A percentile compares a stretch with the other conserved stretches of the same genome.
These are phyloP conservation scores for Lachnellula willkommii DNA, from an alignment of 2,329 filamentous ascomycete species.

Conservation along the genomic window DNA sequence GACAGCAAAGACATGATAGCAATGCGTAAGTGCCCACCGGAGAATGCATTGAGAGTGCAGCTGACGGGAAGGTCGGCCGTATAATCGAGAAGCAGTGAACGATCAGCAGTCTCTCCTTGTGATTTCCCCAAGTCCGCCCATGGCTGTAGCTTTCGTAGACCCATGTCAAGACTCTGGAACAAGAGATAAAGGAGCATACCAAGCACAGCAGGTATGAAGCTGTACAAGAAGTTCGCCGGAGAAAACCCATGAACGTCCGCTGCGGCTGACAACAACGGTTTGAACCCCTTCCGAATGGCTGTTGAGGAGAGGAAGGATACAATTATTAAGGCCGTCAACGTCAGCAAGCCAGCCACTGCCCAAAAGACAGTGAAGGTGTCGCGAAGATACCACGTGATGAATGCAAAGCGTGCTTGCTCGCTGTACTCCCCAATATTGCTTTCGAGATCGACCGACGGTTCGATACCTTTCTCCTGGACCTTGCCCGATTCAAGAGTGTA, in stretches of 20 bases:
- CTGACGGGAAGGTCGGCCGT: constrained; percentile 57
- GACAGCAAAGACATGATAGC: constrained; percentile 57
- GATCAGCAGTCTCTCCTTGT: constrained; percentile 56
- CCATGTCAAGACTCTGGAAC: constrained; percentile 62
- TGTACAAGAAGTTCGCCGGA: constrained; percentile 81
- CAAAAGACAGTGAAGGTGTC: constrained; percentile 61
- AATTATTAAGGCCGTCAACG: constrained; percentile 67
- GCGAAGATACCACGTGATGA: constrained; percentile 72
- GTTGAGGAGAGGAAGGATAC: constrained; percentile 71
- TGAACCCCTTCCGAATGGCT: constrained; percentile 64
- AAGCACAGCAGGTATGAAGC: constrained; percentile 64
- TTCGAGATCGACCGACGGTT: constrained; percentile 21
- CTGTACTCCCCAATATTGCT: constrained; percentile 20
- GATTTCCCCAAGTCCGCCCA: constrained; percentile 58
- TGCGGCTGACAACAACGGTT: constrained; percentile 58
- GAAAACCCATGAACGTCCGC: constrained; percentile 67
- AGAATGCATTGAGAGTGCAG: constrained; percentile 51
- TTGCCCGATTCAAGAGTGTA: constrained; percentile 46
- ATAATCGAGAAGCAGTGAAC: constrained; percentile 66
- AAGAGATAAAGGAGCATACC: constrained; percentile 62
- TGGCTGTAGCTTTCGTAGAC: constrained; percentile 61
- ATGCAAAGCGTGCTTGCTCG: constrained; percentile 51
- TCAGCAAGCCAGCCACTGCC: constrained; percentile 51
- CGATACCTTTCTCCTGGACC: constrained; percentile 33
- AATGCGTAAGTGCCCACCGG: constrained; percentile 57